Conservation (phyloP, 176 grass and related monocot genomes). For the Areca catechu region DNA sequence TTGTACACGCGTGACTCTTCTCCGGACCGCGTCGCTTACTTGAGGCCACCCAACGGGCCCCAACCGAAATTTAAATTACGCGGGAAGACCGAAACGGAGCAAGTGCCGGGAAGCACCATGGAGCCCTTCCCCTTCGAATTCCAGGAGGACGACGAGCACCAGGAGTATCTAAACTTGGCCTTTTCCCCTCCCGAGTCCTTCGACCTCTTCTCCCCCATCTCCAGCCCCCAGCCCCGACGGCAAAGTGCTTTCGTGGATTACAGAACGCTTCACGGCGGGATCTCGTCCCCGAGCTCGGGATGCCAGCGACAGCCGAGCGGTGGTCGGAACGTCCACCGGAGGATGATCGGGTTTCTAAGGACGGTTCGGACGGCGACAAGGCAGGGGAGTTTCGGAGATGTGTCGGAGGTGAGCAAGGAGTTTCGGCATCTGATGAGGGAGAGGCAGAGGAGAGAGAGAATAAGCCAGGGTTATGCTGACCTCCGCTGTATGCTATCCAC, state of each 20-base stretch:
- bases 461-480: constrained; percentile 12
- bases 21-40: not conserved
- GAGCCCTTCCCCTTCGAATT: not conserved
- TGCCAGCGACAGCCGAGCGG: not conserved
- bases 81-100: not conserved
- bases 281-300: no score
- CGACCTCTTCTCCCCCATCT: no score
- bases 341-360: not conserved
- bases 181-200: not conserved
- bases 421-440: constrained; percentile 12
- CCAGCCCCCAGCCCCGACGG: not conserved
- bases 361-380: not conserved
- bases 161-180: not conserved
- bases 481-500: constrained; percentile 3
- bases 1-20: no score
- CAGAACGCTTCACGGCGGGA: not conserved
- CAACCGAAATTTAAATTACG: not conserved
- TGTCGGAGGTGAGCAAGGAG: not conserved
- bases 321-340: not conserved
- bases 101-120: not conserved
- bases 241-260: not conserved
- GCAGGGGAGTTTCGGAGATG: not conserved
- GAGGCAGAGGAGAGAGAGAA: constrained; percentile 10
- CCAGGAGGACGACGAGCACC: not conserved
- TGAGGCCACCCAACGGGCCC: not conserved